Percentiles rank a stretch among this genome's conserved stretches.
These are phyloP conservation scores for Sporothrix protearum DNA, from an alignment of 2,329 filamentous ascomycete genomes.

Conservation along the genomic window DNA sequence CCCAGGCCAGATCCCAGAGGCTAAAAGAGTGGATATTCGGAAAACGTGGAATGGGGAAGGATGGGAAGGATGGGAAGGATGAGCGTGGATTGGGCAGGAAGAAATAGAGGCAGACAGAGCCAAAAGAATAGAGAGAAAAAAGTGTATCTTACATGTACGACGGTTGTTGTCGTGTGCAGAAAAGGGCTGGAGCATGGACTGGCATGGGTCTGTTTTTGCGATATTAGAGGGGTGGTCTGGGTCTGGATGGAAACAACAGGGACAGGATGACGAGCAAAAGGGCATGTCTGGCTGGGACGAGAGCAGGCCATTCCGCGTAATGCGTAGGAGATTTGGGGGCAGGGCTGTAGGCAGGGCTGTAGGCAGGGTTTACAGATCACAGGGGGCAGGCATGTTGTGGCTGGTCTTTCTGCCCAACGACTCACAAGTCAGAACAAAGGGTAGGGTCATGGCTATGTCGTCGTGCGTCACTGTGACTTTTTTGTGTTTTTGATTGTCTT, in stretches of 20 bases:
- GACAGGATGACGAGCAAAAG: constrained; percentile 10
- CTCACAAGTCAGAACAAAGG: neutral
- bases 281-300: neutral
- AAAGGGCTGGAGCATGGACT: neutral
- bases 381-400: neutral
- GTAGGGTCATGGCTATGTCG: neutral
- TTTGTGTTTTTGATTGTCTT: too few relatives aligned
- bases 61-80: constrained; percentile 6
- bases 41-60: constrained; percentile 8
- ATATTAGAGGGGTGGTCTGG: constrained; percentile 8
- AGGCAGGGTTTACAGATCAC: neutral
- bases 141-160: too few relatives aligned
- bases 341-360: neutral
- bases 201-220: neutral
- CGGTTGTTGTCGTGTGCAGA: too few relatives aligned
- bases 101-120: neutral
- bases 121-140: neutral
- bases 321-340: neutral
- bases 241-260: neutral
- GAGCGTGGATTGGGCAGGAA: neutral
- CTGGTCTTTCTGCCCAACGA: neutral
- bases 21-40: constrained; percentile 1
- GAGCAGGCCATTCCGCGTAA: constrained; percentile 7
- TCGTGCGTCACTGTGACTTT: neutral
- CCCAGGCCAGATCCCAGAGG: neutral